These are phyloP conservation scores for Thalassiosira profunda DNA, from an alignment of 108 stramenopile species.

Conservation along the genomic window DNA sequence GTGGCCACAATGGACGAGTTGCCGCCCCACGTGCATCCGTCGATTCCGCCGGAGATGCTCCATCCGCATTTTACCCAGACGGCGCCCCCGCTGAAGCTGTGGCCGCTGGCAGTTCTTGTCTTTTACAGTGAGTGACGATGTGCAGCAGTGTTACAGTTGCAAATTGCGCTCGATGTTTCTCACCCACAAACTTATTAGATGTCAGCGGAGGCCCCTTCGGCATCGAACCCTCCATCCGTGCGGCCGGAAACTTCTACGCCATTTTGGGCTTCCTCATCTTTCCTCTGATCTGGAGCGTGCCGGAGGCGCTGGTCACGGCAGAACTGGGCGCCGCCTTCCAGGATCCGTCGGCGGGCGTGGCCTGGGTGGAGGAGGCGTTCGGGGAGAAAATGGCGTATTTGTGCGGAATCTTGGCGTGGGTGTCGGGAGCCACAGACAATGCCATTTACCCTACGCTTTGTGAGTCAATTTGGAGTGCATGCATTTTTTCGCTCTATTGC, in stretches of 20 bases:
- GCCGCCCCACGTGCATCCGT: constrained; percentile 26
- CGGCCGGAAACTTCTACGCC: constrained; percentile 90
- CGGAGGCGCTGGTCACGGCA: constrained; percentile 83
- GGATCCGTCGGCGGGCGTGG: constrained; percentile 68
- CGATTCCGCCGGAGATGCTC: constrained; percentile 29
- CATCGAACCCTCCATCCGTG: constrained; percentile 85
- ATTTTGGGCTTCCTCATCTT: constrained; percentile 71
- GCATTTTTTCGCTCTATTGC: neutral
- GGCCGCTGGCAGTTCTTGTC: constrained; percentile 84
- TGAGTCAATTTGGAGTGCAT: neutral
- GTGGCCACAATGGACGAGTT: constrained; percentile 22
- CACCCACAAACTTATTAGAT: constrained; percentile 5
- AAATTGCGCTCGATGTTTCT: too few relatives aligned
- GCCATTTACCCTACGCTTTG: constrained; percentile 53
- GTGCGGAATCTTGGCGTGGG: constrained; percentile 91
- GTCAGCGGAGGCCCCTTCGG: constrained; percentile 92
- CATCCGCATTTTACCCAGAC: constrained; percentile 34
- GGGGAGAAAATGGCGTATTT: constrained; percentile 82
- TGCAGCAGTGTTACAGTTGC: neutral
- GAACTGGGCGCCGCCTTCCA: constrained; percentile 70
- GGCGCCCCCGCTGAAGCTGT: constrained; percentile 36
- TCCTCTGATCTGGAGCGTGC: constrained; percentile 73
- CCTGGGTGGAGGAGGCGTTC: constrained; percentile 82
- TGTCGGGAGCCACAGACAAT: constrained; percentile 85
- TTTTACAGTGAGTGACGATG: constrained; percentile 87